Evolutionary conservation across 2,329 filamentous ascomycete genomes (phyloP).

Genomic region (Venturia pyrina): DNA sequence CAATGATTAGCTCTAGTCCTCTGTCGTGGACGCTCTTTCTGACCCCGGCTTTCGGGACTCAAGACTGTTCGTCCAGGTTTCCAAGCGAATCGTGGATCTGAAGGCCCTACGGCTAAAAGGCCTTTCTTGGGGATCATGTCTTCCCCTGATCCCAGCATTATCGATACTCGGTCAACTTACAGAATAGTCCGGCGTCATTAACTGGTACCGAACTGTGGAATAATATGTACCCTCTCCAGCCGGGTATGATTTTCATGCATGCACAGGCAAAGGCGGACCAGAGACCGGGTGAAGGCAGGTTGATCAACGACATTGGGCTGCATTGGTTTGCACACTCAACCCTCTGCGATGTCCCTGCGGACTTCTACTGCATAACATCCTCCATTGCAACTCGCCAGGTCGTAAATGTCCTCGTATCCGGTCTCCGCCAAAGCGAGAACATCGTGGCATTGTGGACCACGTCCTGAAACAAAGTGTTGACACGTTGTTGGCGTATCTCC

Average conservation of each 20-base stretch:
- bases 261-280: not conserved
- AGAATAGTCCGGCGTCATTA: not conserved
- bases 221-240: not conserved
- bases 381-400: not conserved
- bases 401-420: not conserved
- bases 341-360: not conserved
- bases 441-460: not conserved
- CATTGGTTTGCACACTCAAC: not conserved
- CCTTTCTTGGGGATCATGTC: not conserved
- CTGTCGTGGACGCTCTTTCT: not conserved
- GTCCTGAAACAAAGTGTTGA: not conserved
- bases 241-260: slow-evolving; percentile 3
- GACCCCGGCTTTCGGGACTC: not conserved
- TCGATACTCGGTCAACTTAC: not conserved
- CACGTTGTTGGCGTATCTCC: not conserved
- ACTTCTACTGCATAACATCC: not conserved
- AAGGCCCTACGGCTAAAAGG: not conserved
- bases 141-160: not conserved
- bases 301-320: not conserved
- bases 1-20: not conserved
- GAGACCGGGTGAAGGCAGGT: not conserved
- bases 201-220: not conserved
- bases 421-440: not conserved
- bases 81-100: not conserved
- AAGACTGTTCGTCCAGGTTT: not conserved